Conservation (phyloP, 768 basidiomycete genomes). For the Collybia sordida region DNA sequence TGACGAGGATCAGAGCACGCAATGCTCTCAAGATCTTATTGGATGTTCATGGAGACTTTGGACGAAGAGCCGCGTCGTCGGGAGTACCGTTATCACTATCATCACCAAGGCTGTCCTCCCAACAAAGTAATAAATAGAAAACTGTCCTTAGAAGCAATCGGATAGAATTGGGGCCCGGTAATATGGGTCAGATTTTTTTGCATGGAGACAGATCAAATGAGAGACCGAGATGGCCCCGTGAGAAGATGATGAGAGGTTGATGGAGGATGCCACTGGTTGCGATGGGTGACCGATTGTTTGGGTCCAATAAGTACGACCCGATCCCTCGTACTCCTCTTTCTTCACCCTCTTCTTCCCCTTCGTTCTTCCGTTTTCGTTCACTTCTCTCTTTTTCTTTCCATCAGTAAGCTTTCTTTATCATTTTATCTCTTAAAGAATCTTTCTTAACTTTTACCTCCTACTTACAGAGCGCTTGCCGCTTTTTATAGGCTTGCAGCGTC, state of each 20-base stretch:
- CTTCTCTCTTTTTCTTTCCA: constrained; percentile 35
- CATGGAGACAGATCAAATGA: constrained; percentile 17
- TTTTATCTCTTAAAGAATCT: too few species aligned
- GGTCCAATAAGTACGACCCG: constrained; percentile 17
- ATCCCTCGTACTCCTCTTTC: constrained; percentile 14
- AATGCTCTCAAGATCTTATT: constrained; percentile 93
- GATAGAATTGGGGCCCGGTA: background rate
- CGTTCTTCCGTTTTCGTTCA: constrained; percentile 42
- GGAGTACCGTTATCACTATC: constrained; percentile 38
- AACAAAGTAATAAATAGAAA: constrained; percentile 18
- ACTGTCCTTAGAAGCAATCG: constrained; percentile 5
- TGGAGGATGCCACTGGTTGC: constrained; percentile 37
- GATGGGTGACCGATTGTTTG: constrained; percentile 29
- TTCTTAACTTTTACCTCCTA: background rate
- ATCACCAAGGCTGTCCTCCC: constrained; percentile 37
- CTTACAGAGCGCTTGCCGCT: constrained; percentile 44
- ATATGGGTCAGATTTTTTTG: constrained; percentile 2
- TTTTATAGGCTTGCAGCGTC: constrained; percentile 34
- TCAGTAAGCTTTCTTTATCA: constrained; percentile 33
- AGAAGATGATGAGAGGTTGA: constrained; percentile 21
- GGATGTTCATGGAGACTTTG: constrained; percentile 90
- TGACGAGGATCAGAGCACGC: constrained; percentile 86
- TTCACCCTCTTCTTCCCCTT: constrained; percentile 40
- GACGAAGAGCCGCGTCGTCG: constrained; percentile 50
- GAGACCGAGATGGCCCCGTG: constrained; percentile 20